Evolutionary conservation across 176 grass and related monocot species (phyloP).

Genomic region (Avena sativa): DNA sequence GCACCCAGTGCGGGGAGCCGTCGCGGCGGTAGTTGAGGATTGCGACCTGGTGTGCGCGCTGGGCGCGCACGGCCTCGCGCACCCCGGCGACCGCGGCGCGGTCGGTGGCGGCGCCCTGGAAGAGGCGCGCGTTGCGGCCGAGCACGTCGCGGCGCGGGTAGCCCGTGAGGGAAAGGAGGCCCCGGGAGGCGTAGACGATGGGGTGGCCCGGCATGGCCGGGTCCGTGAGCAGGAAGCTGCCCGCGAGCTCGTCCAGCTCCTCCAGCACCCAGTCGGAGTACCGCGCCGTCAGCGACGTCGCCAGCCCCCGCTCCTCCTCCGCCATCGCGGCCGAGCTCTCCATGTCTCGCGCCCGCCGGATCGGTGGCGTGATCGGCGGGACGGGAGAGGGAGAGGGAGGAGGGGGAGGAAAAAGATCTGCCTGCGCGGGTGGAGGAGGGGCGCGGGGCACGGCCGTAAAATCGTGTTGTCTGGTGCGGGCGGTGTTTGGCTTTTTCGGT

Average conservation of each 20-base stretch:
- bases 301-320: not conserved
- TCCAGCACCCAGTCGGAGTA: conserved; percentile 91
- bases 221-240: conserved; percentile 88
- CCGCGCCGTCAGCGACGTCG: conserved; percentile 64
- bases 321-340: conserved; percentile 12
- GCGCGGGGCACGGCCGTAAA: conserved; percentile 39
- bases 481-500: not conserved
- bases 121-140: conserved; percentile 77
- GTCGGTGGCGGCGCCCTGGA: conserved; percentile 87
- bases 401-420: conserved; percentile 53
- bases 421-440: not conserved
- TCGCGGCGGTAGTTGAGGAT: conserved; percentile 88
- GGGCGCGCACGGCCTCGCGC: conserved; percentile 73
- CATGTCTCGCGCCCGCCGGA: conserved; percentile 39
- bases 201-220: conserved; percentile 81
- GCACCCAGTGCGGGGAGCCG: conserved; percentile 77
- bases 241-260: conserved; percentile 73
- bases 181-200: conserved; percentile 83
- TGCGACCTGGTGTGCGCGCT: conserved; percentile 58
- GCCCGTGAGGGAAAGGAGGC: conserved; percentile 65
- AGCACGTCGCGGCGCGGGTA: conserved; percentile 64
- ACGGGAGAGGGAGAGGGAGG: not conserved
- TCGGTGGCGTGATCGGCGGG: conserved; percentile 39
- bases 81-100: conserved; percentile 66
- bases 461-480: not conserved